These are phyloP conservation scores for Trypanosoma cruzi DNA, from an alignment of 208 protist genomes.

Conservation along the genomic window DNA sequence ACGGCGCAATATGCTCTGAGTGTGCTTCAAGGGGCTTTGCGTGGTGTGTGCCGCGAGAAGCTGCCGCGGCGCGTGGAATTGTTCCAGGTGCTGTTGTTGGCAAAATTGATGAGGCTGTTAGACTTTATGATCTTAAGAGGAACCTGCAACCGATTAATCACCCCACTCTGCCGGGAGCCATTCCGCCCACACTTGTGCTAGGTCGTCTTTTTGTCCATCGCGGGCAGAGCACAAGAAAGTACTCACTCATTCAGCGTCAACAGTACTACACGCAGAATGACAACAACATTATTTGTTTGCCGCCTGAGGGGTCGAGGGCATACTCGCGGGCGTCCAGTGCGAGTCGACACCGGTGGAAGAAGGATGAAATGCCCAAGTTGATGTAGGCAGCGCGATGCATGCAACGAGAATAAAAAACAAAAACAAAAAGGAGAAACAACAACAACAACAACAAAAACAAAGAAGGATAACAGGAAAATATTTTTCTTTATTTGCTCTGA, in stretches of 20 bases:
- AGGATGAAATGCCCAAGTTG: constrained; percentile 5
- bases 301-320: background rate
- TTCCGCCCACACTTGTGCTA: constrained; percentile 58
- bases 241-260: constrained; percentile 76
- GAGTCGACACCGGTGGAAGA: background rate
- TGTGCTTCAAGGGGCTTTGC: constrained; percentile 38
- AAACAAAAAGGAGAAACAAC: background rate
- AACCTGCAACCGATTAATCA: constrained; percentile 29
- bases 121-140: background rate
- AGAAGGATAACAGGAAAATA: too few relatives aligned
- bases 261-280: constrained; percentile 91
- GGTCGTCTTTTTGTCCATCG: constrained; percentile 43
- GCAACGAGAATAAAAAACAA: constrained; percentile 11
- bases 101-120: constrained; percentile 28
- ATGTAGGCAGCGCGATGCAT: constrained; percentile 10
- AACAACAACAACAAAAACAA: too few relatives aligned
- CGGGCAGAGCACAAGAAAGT: constrained; percentile 49
- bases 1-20: constrained; percentile 26
- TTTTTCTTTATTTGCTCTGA: too few relatives aligned
- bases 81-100: constrained; percentile 43
- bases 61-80: constrained; percentile 38
- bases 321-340: background rate
- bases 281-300: constrained; percentile 58
- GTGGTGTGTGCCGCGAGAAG: constrained; percentile 42
- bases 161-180: constrained; percentile 37